Conservation (phyloP, 345 rosid species). For the Ceriops tagal region DNA sequence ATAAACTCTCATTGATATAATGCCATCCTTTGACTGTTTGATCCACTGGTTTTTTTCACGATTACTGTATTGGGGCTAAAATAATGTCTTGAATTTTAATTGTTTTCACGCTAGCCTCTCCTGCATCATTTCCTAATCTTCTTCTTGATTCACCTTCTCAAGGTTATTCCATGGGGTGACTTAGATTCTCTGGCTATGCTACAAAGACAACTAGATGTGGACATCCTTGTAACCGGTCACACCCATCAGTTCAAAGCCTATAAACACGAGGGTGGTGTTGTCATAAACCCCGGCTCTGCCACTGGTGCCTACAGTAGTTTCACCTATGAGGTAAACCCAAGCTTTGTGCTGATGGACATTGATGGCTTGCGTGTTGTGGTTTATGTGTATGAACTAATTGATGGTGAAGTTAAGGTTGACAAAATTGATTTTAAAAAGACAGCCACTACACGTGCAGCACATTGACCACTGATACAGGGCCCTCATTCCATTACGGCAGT, state of each 20-base stretch:
- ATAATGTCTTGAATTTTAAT: neutral
- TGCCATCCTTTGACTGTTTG: too few relatives aligned
- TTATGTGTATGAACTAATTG: slow-evolving; percentile 32
- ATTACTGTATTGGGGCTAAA: too few relatives aligned
- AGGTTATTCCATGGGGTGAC: slow-evolving; percentile 99
- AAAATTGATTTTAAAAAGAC: slow-evolving; percentile 40
- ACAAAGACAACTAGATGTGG: slow-evolving; percentile 90
- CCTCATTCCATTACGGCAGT: neutral
- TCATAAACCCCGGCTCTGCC: slow-evolving; percentile 94
- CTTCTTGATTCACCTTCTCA: neutral
- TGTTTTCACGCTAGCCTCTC: neutral
- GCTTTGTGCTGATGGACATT: slow-evolving; percentile 94
- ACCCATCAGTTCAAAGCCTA: slow-evolving; percentile 97
- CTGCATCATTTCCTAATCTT: neutral
- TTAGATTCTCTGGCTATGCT: slow-evolving; percentile 93
- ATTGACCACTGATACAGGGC: neutral
- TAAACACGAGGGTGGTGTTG: slow-evolving; percentile 96
- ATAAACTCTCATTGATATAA: too few relatives aligned
- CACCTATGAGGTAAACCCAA: slow-evolving; percentile 84
- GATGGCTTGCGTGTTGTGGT: slow-evolving; percentile 91
- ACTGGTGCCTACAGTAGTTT: slow-evolving; percentile 89
- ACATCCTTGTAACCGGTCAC: slow-evolving; percentile 92
- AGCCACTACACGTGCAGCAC: slow-evolving; percentile 19
- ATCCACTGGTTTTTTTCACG: too few relatives aligned
- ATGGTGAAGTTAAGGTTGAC: slow-evolving; percentile 39